Conservation (phyloP, 192 early-diverging fungal species). For the Geranomyces variabilis region DNA sequence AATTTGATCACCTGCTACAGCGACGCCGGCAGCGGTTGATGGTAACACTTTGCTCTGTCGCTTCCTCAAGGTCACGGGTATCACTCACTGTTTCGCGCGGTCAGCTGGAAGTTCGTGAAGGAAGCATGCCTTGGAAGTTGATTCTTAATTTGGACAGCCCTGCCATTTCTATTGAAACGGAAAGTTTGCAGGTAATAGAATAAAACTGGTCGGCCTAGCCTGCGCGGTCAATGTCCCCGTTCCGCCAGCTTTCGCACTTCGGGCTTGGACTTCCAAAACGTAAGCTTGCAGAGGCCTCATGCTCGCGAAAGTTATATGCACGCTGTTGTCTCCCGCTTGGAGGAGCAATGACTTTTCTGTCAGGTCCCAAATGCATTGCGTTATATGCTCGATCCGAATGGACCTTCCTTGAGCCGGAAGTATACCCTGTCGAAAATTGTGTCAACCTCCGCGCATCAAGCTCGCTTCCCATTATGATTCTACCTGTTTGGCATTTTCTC, state of each 20-base stretch:
- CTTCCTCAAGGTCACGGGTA: too few species aligned
- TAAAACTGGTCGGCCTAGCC: too few species aligned
- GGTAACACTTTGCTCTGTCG: too few species aligned
- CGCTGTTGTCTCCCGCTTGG: constrained; percentile 18
- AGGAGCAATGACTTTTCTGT: background rate
- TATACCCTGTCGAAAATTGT: background rate
- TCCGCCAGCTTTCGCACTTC: background rate
- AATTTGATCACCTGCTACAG: too few species aligned
- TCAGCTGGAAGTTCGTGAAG: too few species aligned
- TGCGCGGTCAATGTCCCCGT: too few species aligned
- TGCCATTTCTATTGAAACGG: too few species aligned
- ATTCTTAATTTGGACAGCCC: too few species aligned
- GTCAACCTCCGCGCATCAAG: background rate
- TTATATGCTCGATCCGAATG: constrained; percentile 13
- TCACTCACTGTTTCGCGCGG: too few species aligned
- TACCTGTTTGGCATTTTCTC: background rate
- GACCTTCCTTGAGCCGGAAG: background rate
- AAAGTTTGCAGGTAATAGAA: too few species aligned
- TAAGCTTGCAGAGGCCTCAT: constrained; percentile 7
- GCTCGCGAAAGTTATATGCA: background rate
- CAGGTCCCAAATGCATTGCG: constrained; percentile 4
- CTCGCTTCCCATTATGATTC: background rate
- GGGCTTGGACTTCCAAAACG: constrained; percentile 2
- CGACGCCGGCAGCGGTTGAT: too few species aligned
- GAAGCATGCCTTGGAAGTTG: too few species aligned